Conservation (phyloP, 768 basidiomycete species). For the Boletus rubescentipes region DNA sequence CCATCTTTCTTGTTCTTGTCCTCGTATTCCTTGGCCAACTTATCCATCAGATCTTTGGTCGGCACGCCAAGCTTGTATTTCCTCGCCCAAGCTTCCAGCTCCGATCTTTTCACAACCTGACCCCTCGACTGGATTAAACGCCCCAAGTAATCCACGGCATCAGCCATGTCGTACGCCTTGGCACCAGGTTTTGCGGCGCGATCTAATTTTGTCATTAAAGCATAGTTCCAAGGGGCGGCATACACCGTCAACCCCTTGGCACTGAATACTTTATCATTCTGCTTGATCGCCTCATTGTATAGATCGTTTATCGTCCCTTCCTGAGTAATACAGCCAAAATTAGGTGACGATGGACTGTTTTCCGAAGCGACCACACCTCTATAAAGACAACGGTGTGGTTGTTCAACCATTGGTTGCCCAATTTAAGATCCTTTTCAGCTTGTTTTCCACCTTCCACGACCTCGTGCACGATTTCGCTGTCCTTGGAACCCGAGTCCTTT, state of each 20-base stretch:
- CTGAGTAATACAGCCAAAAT: not conserved
- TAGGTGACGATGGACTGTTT: not conserved
- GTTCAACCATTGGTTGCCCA: constrained; percentile 9
- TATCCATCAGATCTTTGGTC: not conserved
- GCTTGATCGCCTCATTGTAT: not conserved
- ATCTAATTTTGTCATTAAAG: constrained; percentile 9
- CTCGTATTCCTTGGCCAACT: not conserved
- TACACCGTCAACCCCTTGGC: constrained; percentile 12
- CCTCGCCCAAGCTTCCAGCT: not conserved
- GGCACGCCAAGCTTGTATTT: not conserved
- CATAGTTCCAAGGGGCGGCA: constrained; percentile 11
- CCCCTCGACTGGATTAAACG: not conserved
- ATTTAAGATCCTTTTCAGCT: not conserved
- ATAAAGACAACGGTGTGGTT: constrained; percentile 9
- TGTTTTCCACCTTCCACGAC: not conserved
- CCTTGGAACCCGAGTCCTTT: not conserved
- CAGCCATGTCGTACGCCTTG: constrained; percentile 8
- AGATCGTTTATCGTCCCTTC: not conserved
- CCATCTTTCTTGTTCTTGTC: not conserved
- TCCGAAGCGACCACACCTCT: not conserved
- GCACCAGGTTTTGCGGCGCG: constrained; percentile 5
- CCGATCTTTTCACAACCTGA: constrained; percentile 3
- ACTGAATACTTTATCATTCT: constrained; percentile 2
- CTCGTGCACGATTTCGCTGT: not conserved
- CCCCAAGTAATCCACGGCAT: constrained; percentile 9